Base-by-base conservation (phyloP, 441 rosid genomes). In the Eutrema salsugineum region DNA sequence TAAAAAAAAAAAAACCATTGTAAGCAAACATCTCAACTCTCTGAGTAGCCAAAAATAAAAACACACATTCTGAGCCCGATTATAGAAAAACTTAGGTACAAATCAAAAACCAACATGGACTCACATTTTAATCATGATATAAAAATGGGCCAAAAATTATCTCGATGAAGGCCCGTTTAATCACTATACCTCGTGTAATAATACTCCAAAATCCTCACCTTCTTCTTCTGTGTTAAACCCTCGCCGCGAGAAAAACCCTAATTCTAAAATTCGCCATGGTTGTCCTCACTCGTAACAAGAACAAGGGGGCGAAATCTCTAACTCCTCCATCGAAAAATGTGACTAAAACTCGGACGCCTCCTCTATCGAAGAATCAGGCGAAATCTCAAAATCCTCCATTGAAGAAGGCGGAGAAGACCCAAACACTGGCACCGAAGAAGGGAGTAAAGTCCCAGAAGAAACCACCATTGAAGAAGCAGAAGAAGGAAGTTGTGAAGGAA, bases 401-500 rank as follows among this genome's bases (percentile, higher is more conserved):
- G 68, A 48, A 51, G 50, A 53, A 40, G 50, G 19, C 19, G 39
- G 42, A 24, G 32, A 67, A 54, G 12, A 5, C 69, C 14, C 69
- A 35, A 27, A 8, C 51, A 43, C 32, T 12, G 63, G 1, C 72
- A 20, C 20, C 1, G 64, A 68, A 30, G 43, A 67, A 54, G 35
- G 72, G 33, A 51, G 38, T 11, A 11, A 82, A 81, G 63, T 62
- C 78, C 8, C 77, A 76, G 5, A 71, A 69, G 5, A 84, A 32
- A 20, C 64, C 73, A 32, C 55, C 46, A 10, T 2, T n/a, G 66
- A 70, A 86, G 83, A 85, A 88, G 82, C 88, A 78, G 59, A 88
- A 79, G 72, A 75, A 66, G 73, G 84, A 53, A 22, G 32, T 72
- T 33, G 69, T 77, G 57, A 73, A 78, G 40, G 81, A 77, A 53